A percentile compares a stretch with the other conserved stretches of the same genome.
These are phyloP conservation scores for Mentha longifolia DNA, from an alignment of 257 asterid species.

Conservation along the genomic window DNA sequence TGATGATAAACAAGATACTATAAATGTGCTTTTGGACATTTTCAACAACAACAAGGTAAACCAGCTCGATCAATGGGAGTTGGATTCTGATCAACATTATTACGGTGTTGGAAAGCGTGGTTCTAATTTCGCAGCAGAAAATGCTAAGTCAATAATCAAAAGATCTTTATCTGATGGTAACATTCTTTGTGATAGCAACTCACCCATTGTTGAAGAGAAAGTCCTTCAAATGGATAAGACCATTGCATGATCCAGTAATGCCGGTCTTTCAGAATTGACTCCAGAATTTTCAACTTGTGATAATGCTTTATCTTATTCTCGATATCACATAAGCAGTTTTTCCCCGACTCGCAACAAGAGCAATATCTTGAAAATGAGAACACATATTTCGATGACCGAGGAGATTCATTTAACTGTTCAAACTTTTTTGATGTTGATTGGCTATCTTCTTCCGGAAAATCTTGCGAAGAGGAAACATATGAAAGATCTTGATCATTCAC, in stretches of 20 bases:
- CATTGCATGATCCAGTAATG: slow-evolving; percentile 44
- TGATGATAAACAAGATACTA: too few species aligned
- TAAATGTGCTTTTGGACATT: too few species aligned
- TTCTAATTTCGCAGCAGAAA: slow-evolving; percentile 54
- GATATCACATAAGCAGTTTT: slow-evolving; percentile 64
- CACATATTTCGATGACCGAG: slow-evolving; percentile 44
- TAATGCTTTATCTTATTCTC: slow-evolving; percentile 52
- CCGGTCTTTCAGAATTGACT: slow-evolving; percentile 58
- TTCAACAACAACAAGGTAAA: too few species aligned
- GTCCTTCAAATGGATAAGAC: slow-evolving; percentile 44
- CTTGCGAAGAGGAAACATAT: too few species aligned
- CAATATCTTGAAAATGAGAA: slow-evolving; percentile 48
- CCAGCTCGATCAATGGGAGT: too few species aligned
- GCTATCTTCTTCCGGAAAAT: too few species aligned
- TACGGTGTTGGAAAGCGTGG: slow-evolving; percentile 61
- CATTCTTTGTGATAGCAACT: slow-evolving; percentile 60
- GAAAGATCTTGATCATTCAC: too few species aligned
- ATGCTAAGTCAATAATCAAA: slow-evolving; percentile 67
- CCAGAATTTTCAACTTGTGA: slow-evolving; percentile 69
- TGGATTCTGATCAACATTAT: too few species aligned
- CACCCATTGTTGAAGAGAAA: slow-evolving; percentile 55
- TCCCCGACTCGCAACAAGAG: slow-evolving; percentile 49
- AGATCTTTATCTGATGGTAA: slow-evolving; percentile 90
- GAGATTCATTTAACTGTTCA: slow-evolving; percentile 61
- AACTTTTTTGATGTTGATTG: slow-evolving; percentile 73